Percentiles rank a stretch among this genome's conserved stretches.
These are phyloP conservation scores for Strombidium stylifer DNA, from an alignment of 73 alveolate genomes.

Conservation along the genomic window DNA sequence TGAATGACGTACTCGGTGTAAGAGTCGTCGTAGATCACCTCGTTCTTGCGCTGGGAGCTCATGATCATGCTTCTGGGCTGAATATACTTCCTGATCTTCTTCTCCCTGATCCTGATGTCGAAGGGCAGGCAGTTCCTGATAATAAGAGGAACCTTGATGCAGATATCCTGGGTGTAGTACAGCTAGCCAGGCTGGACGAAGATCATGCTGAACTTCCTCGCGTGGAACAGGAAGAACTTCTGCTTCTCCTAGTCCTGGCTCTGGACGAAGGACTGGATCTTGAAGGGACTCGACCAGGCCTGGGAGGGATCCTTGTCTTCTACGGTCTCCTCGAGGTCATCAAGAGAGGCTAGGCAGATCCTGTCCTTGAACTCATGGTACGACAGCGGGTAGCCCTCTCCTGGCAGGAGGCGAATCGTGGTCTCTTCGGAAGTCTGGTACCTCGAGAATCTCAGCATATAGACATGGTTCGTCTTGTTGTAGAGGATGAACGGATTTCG, in stretches of 20 bases:
- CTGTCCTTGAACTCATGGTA: slow-evolving; percentile 7
- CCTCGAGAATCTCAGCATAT: not conserved
- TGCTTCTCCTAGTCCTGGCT: slow-evolving; percentile 10
- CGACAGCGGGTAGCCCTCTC: slow-evolving; percentile 31
- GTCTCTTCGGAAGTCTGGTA: not conserved
- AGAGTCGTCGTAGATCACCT: no score
- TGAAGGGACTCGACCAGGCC: slow-evolving; percentile 30
- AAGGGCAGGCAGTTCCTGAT: slow-evolving; percentile 43
- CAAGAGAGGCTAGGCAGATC: not conserved
- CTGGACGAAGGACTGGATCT: slow-evolving; percentile 14
- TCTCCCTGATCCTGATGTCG: slow-evolving; percentile 8
- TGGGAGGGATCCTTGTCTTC: no score
- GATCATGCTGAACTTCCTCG: slow-evolving; percentile 11
- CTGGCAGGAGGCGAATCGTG: slow-evolving; percentile 29
- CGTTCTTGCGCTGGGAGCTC: no score
- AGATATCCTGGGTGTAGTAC: slow-evolving; percentile 17
- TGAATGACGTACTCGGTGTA: no score
- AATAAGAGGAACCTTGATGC: slow-evolving; percentile 30
- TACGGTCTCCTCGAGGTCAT: no score
- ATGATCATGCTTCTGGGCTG: no score
- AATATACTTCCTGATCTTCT: no score
- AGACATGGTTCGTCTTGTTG: slow-evolving; percentile 24
- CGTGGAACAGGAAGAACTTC: slow-evolving; percentile 38
- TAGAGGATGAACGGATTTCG: slow-evolving; percentile 31
- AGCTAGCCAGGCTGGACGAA: slow-evolving; percentile 23